Evolutionary conservation across 106 monocot genomes (phyloP).

Genomic region (Allium fistulosum): DNA sequence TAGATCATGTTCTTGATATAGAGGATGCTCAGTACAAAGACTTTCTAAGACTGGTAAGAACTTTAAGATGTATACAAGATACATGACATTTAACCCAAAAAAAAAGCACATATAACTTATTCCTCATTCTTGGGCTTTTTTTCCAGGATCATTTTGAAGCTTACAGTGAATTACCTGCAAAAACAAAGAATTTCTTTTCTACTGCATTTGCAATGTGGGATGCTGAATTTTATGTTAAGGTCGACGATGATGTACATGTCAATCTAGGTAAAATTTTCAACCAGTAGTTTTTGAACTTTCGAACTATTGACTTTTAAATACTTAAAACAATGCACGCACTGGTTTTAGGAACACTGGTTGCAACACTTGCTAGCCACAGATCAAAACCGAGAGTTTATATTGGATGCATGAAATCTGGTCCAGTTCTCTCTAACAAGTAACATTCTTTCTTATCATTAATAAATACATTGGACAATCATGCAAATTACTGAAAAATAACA

Average conservation of each 20-base stretch:
- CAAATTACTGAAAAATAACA: no score
- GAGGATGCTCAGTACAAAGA: constrained; percentile 16
- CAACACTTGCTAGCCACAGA: constrained; percentile 49
- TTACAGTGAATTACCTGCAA: constrained; percentile 12
- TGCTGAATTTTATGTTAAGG: constrained; percentile 28
- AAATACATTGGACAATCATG: no score
- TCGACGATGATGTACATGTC: constrained; percentile 27
- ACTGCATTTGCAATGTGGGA: constrained; percentile 19
- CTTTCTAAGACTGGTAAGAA: constrained; percentile 14
- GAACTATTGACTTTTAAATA: no score
- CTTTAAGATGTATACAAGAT: no score
- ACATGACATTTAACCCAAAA: no score
- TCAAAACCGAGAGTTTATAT: constrained; percentile 74
- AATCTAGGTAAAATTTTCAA: background rate
- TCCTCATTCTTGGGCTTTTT: no score
- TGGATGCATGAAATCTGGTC: constrained; percentile 96
- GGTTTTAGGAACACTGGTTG: constrained; percentile 20
- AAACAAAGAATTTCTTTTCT: constrained; percentile 19
- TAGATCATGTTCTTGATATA: constrained; percentile 15
- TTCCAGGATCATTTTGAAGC: constrained; percentile 14
- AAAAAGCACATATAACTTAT: no score
- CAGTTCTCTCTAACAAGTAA: constrained; percentile 73
- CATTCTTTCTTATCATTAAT: no score
- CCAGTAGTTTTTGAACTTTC: no score
- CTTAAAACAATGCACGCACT: no score